Evolutionary conservation across 2,329 filamentous ascomycete species (phyloP).

Genomic region (Penicillium olsonii): DNA sequence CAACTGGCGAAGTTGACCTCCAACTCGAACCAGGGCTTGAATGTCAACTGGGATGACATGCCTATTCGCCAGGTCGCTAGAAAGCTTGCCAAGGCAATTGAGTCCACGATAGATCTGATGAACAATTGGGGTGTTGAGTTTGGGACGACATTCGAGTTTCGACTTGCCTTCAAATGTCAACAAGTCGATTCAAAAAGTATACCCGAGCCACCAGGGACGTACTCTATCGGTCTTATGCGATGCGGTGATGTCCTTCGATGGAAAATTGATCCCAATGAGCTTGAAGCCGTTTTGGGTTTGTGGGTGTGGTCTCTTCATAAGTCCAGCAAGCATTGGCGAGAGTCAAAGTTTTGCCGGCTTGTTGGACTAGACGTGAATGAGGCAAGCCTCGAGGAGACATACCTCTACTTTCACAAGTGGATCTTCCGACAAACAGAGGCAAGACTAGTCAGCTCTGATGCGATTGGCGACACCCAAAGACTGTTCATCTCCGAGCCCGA

Average conservation of each 20-base stretch:
- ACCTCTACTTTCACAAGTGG: conserved; percentile 35
- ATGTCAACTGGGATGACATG: conserved; percentile 28
- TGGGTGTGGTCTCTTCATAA: conserved; percentile 35
- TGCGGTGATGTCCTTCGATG: conserved; percentile 27
- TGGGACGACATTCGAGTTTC: conserved; percentile 16
- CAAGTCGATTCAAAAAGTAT: not conserved
- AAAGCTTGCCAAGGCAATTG: conserved; percentile 26
- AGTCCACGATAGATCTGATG: conserved; percentile 31
- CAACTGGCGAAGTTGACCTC: conserved; percentile 27
- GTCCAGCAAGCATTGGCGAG: conserved; percentile 17
- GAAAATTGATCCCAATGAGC: conserved; percentile 24
- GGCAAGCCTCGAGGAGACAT: conserved; percentile 22
- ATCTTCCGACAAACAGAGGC: conserved; percentile 30
- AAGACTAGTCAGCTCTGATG: conserved; percentile 18
- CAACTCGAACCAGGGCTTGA: not conserved
- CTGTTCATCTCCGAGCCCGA: conserved; percentile 25
- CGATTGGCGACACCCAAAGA: conserved; percentile 16
- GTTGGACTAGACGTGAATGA: conserved; percentile 24
- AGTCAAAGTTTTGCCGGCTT: conserved; percentile 19
- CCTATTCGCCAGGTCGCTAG: conserved; percentile 28
- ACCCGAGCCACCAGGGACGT: conserved; percentile 9
- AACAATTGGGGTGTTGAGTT: conserved; percentile 19
- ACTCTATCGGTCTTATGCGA: conserved; percentile 18
- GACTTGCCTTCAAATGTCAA: conserved; percentile 22
- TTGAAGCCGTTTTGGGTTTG: conserved; percentile 37